Conservation (phyloP, 2,329 filamentous ascomycete genomes). For the Apiospora malaysiana region DNA sequence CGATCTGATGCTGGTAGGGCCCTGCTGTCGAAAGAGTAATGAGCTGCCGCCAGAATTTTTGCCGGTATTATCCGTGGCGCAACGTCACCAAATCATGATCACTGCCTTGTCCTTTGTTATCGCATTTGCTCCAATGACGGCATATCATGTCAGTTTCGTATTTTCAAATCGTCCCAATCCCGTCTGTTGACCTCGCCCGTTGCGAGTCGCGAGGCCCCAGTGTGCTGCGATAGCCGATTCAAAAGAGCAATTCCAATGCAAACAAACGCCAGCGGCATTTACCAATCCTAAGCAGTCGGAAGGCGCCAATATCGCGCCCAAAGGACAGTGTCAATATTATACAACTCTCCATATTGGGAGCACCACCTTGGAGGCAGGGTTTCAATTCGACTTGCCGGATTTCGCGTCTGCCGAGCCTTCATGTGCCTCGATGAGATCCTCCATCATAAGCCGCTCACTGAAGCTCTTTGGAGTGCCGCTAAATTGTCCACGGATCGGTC, state of each 20-base stretch:
- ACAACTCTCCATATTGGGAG: neutral
- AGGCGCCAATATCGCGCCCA: neutral
- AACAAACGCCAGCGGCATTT: neutral
- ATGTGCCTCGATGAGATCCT: slow-evolving; percentile 46
- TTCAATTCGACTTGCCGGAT: neutral
- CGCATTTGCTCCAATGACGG: neutral
- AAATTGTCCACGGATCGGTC: slow-evolving; percentile 45
- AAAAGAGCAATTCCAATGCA: slow-evolving; percentile 9
- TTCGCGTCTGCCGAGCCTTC: neutral
- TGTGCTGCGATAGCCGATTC: neutral
- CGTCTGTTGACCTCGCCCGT: neutral
- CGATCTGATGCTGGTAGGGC: neutral
- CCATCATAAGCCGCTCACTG: slow-evolving; percentile 55
- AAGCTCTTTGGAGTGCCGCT: slow-evolving; percentile 53
- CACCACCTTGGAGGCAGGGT: neutral
- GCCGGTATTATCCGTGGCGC: neutral
- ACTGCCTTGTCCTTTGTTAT: neutral
- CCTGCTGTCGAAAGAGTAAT: neutral
- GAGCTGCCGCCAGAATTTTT: neutral
- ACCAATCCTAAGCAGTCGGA: neutral
- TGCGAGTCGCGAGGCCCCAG: neutral
- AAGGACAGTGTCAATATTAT: neutral
- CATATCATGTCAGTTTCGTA: neutral
- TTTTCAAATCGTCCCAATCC: neutral
- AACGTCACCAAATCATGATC: neutral